A percentile compares a stretch with the other conserved stretches of the same genome.
These are phyloP conservation scores for Stemphylium vesicarium DNA, from an alignment of 2,329 filamentous ascomycete genomes.

Conservation along the genomic window DNA sequence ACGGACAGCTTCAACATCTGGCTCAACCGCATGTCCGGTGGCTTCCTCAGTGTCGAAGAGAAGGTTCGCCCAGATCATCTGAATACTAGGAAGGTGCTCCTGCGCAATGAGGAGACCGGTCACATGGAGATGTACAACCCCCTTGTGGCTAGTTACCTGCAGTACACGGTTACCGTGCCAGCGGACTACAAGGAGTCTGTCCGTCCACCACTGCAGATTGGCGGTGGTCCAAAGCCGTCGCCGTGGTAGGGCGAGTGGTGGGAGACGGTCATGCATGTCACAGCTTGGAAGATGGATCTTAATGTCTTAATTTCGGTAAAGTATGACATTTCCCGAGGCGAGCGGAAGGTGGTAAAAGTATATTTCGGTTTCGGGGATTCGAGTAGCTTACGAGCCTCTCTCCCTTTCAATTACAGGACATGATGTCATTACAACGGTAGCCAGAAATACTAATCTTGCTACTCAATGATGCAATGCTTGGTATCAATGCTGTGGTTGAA, in stretches of 20 bases:
- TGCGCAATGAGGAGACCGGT: constrained; percentile 30
- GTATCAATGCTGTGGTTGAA: constrained; percentile 2
- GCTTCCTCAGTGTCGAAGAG: constrained; percentile 47
- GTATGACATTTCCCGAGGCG: too few species aligned
- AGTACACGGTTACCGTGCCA: constrained; percentile 41
- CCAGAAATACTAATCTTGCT: not conserved
- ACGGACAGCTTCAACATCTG: constrained; percentile 43
- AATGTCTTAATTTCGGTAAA: too few species aligned
- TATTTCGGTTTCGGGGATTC: too few species aligned
- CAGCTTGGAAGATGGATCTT: not conserved
- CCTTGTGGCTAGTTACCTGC: constrained; percentile 34
- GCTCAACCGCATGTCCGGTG: constrained; percentile 52
- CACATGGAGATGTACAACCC: constrained; percentile 34
- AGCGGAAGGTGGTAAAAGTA: too few species aligned
- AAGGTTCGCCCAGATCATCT: constrained; percentile 40
- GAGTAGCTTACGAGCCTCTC: too few species aligned
- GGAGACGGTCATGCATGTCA: not conserved
- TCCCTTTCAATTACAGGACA: too few species aligned
- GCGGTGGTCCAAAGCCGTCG: constrained; percentile 9
- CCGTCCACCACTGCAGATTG: constrained; percentile 19
- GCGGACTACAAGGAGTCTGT: constrained; percentile 39
- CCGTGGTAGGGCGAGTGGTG: constrained; percentile 6
- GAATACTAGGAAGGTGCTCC: constrained; percentile 27
- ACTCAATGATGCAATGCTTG: not conserved
- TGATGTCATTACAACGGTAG: too few species aligned